Percentiles rank a stretch among this genome's conserved stretches.
phyloP scores from a whole-genome alignment of 2,329 filamentous ascomycete species.

The Xylaria sp. region DNA sequence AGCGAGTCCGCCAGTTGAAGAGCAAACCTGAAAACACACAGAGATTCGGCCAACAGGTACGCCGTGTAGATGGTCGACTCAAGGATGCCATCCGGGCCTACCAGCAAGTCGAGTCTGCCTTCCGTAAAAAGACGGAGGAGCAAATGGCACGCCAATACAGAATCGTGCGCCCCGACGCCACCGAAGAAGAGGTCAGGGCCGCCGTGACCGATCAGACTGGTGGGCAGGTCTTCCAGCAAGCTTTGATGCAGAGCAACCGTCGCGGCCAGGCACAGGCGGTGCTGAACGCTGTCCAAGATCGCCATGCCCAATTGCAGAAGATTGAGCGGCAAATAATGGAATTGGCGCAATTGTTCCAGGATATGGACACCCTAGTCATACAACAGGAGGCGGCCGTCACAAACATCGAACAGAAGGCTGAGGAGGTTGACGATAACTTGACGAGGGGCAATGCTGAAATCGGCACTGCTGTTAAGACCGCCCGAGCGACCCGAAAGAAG shows the following conservation, averaged over 20 bases:
- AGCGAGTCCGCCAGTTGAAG: slow-evolving; percentile 85
- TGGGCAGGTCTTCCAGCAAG: slow-evolving; percentile 88
- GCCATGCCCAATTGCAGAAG: slow-evolving; percentile 88
- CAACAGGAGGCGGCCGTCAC: slow-evolving; percentile 85
- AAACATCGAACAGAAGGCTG: slow-evolving; percentile 86
- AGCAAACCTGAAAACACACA: slow-evolving; percentile 79
- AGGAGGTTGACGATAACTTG: slow-evolving; percentile 86
- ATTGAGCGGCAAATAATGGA: slow-evolving; percentile 92
- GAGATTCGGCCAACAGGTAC: slow-evolving; percentile 83
- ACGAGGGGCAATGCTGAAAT: slow-evolving; percentile 88
- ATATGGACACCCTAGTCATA: slow-evolving; percentile 85
- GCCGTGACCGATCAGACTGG: slow-evolving; percentile 78
- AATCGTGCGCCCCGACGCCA: slow-evolving; percentile 86
- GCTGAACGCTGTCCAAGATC: slow-evolving; percentile 81
- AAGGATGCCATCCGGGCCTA: slow-evolving; percentile 85
- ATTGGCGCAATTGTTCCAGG: slow-evolving; percentile 86
- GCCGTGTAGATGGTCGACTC: slow-evolving; percentile 80
- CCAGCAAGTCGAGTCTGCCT: slow-evolving; percentile 82
- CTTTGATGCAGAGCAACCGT: slow-evolving; percentile 83
- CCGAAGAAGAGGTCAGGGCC: slow-evolving; percentile 79
- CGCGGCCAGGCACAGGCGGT: slow-evolving; percentile 84
- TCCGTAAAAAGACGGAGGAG: slow-evolving; percentile 81
- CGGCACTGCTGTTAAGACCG: slow-evolving; percentile 82
- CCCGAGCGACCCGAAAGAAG: slow-evolving; percentile 84
- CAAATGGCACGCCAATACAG: slow-evolving; percentile 91